Evolutionary conservation across 768 basidiomycete genomes (phyloP), one percentile per base, ranked within the genome.

Genomic region (Rubroboletus satanas): DNA sequence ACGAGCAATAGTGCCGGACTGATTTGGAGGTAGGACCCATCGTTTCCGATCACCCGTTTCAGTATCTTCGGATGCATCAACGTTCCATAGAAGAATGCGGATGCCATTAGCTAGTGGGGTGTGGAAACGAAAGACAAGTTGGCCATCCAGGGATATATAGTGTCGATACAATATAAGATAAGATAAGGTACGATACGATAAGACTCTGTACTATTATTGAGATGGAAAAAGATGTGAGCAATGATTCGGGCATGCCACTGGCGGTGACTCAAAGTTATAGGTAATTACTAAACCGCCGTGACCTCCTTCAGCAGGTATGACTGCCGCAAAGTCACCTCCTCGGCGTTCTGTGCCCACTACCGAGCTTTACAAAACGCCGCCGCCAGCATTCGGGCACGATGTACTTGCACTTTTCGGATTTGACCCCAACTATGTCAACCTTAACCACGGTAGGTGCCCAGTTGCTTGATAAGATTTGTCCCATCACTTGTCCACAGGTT

Each of bases 61-160:
- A 97, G 74, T 63, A 98, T 88, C 47, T 81, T 81, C 7, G 93
- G 93, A 63, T 94, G 91, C 78, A 95, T 84, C 21, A 98, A 75
- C 0, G 91, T 96, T 12, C 95, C 95, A 70, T 95, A 93, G 75
- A 93, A 89, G 71, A 94, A 95, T 17, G 85, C 85, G 26, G 74
- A 71, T 57, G 67, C 43, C 73, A 75, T 75, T 17, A n/a, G n/a
- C n/a, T n/a, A 51, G 17, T 29, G 45, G 18, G 23, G 26, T 50
- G 17, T 35, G 31, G 14, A 41, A 43, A 10, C 1, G 32, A 51
- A 36, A 28, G 52, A 44, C 23, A 41, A 36, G 17, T 33, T 44
- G 35, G 38, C 9, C 23, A 28, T 39, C 26, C 5, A 38, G 32
- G 45, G 26, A n/a, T 28, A 37, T 26, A 26, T 14, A n/a, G 12